A percentile compares a stretch with the other conserved stretches of the same genome.
phyloP scores from a whole-genome alignment of 2,329 filamentous ascomycete genomes.

The Cladosporium sp. region DNA sequence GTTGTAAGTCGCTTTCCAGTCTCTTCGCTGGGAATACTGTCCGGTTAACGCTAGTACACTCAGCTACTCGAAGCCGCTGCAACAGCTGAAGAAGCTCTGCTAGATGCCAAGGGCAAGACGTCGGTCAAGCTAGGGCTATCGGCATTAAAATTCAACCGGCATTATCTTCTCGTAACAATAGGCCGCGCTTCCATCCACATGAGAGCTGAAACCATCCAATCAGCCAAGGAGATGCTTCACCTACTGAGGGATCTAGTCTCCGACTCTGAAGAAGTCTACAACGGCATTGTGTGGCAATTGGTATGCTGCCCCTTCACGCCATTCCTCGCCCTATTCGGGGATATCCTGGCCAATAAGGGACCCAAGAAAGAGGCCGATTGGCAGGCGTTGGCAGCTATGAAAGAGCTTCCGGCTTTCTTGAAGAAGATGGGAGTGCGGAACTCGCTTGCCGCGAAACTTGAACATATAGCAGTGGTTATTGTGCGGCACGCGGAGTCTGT shows the following conservation, averaged over 20 bases:
- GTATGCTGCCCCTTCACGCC: constrained; percentile 29
- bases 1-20: neutral
- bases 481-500: constrained; percentile 25
- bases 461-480: constrained; percentile 21
- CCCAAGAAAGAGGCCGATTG: neutral
- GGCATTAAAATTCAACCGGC: constrained; percentile 22
- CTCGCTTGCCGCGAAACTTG: constrained; percentile 23
- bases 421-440: constrained; percentile 23
- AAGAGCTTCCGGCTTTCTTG: constrained; percentile 25
- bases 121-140: constrained; percentile 25
- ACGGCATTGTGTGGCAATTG: constrained; percentile 30
- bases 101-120: constrained; percentile 18
- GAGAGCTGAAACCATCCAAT: constrained; percentile 3
- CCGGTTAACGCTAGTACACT: neutral
- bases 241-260: constrained; percentile 24
- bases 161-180: constrained; percentile 23
- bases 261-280: constrained; percentile 25
- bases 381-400: constrained; percentile 24
- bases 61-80: constrained; percentile 26
- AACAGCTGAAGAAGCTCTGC: constrained; percentile 25
- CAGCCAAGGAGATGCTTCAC: constrained; percentile 23
- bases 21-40: neutral
- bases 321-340: constrained; percentile 27
- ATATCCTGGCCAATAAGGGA: constrained; percentile 20
- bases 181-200: constrained; percentile 14